phyloP scores from a whole-genome alignment of 768 basidiomycete species.

The Serendipita vermifera region DNA sequence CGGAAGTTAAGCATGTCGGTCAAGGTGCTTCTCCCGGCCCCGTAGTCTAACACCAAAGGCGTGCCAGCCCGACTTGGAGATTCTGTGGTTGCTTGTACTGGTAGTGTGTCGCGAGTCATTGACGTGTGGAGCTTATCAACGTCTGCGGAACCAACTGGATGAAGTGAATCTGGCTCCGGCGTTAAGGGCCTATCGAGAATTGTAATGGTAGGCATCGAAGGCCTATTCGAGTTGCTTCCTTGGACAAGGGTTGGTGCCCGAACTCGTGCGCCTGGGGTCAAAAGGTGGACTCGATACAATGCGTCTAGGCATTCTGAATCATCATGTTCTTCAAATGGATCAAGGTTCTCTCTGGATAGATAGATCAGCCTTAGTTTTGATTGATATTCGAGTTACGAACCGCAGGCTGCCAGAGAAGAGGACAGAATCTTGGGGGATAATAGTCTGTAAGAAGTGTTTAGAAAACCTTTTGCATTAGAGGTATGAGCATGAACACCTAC shows the following conservation, averaged over 20 bases:
- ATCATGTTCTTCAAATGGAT: slow-evolving; percentile 11
- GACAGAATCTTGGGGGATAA: slow-evolving; percentile 11
- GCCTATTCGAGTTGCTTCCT: slow-evolving; percentile 17
- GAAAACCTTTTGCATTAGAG: not conserved
- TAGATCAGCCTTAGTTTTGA: not conserved
- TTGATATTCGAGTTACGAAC: not conserved
- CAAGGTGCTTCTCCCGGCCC: too few species aligned
- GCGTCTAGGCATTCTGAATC: slow-evolving; percentile 11
- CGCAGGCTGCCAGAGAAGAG: slow-evolving; percentile 10
- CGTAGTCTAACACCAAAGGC: too few species aligned
- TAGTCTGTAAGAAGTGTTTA: not conserved
- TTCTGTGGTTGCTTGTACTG: too few species aligned
- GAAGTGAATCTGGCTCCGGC: not conserved
- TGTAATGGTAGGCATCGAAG: slow-evolving; percentile 27
- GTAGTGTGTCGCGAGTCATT: too few species aligned
- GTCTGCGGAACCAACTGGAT: not conserved
- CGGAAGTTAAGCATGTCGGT: not conserved
- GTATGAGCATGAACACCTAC: not conserved
- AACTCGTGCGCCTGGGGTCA: not conserved
- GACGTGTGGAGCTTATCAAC: too few species aligned
- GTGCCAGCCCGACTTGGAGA: too few species aligned
- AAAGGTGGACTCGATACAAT: not conserved
- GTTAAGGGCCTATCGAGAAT: not conserved
- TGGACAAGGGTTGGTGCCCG: not conserved
- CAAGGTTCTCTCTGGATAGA: slow-evolving; percentile 2